Base-by-base conservation (phyloP, 2,329 filamentous ascomycete genomes). In the Whalleya microplaca region DNA sequence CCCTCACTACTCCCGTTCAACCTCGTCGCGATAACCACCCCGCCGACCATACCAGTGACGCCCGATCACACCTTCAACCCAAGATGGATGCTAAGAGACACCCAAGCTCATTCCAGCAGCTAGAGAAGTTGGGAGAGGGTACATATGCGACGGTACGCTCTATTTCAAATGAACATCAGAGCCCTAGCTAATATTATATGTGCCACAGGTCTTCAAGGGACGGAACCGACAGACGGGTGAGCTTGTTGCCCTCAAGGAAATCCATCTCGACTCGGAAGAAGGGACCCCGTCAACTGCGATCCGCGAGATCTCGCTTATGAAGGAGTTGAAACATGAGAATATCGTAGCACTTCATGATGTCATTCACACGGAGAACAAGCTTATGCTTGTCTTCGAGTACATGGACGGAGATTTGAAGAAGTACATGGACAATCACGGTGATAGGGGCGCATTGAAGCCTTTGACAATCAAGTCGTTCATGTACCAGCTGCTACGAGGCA, bases 391-490 rank as follows among this genome's bases (percentile, higher is more conserved):
- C 9, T 99, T 99, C 68, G 95, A 99, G 75, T 96, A 88, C 76
- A 97, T 99, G 94, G 95, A 99, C 76, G 92, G 93, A 72, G 95
- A 99, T 71, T 80, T 99, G 10, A 99, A 99, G 81, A 92, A 96
- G 72, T 98, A 97, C 77, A 99, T 99, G 95, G 95, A 99, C 73
- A 91, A 88, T 6, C 84, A 92, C 56, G 92, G 93, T 69, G 92
- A 97, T 67, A 85, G 92, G 50, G 94, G 95, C 59, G 91, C 92
- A 47, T 82, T 99, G 53, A 93, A 96, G 72, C 90, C 92, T 41
- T 78, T 84, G 53, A 95, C 92, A 53, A 97, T 99, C 84, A 98
- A 98, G 79, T 96, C 92, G 21, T 99, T 98, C 83, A 98, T 98
- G 94, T 95, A 94, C 77, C 95, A 99, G 78, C 85, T 99, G 29